These are phyloP conservation scores for Diospyros kaki DNA, from an alignment of 148 eudicot genomes.

Conservation along the genomic window DNA sequence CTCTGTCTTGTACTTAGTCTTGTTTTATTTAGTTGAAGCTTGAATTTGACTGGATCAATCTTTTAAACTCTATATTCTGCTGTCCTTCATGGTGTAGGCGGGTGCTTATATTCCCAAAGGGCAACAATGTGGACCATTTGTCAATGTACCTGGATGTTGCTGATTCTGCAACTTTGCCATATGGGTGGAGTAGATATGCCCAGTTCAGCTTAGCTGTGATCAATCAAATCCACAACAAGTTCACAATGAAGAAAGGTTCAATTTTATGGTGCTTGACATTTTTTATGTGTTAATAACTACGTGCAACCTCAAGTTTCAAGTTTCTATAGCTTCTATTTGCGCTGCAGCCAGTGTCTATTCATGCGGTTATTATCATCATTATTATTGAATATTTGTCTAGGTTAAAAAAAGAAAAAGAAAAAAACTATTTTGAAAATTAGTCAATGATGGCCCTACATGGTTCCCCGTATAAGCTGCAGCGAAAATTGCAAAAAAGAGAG, in stretches of 20 bases:
- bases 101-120: constrained; percentile 33
- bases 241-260: constrained; percentile 44
- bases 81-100: constrained; percentile 20
- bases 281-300: neutral
- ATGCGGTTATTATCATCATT: too few species aligned
- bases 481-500: too few species aligned
- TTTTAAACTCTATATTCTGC: neutral
- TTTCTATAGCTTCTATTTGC: neutral
- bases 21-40: neutral
- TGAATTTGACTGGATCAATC: neutral
- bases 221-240: constrained; percentile 44
- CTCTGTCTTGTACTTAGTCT: neutral
- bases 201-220: constrained; percentile 47
- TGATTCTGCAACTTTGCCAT: constrained; percentile 42
- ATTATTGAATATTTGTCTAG: neutral
- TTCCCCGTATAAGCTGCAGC: too few species aligned
- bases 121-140: constrained; percentile 47
- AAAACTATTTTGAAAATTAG: too few species aligned
- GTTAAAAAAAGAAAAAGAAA: neutral
- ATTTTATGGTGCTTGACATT: neutral
- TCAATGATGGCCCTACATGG: too few species aligned
- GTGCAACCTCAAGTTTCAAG: neutral
- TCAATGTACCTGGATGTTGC: constrained; percentile 54
- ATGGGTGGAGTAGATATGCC: constrained; percentile 55
- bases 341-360: neutral